Evolutionary conservation across 2,329 filamentous ascomycete species (phyloP), one percentile per base, ranked within the genome.

Genomic region (Lojkania enalia): DNA sequence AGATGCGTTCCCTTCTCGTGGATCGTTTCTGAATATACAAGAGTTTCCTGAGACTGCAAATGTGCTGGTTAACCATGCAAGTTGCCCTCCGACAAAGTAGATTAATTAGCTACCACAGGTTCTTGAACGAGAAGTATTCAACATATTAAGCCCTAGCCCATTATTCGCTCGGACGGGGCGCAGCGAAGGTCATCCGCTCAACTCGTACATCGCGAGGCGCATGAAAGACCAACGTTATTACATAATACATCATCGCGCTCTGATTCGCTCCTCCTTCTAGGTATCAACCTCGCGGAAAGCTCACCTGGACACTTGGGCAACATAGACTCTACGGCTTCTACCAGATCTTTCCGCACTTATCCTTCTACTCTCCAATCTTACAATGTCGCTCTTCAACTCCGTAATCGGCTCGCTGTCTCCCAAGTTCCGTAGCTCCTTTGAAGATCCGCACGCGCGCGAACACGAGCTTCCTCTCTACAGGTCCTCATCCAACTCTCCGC

Each of bases 301-400:
- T 57, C 57, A 60, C 52, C 50, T 57, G 45, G 43, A 60, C 54
- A 50, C 35, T 35, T 37, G 35, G 39, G 45, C 44, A 13, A 20
- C 35, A 27, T 20, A 20, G 32, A 46, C 32, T 30, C 38, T 40
- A 30, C 25, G 9, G 16, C 31, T 33, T 23, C 27, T 16, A 6
- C 13, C 33, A 46, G 39, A 42, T 45, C 38, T 21, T 15, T 20
- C 31, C 27, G 35, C 36, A 35, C 21, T 37, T 27, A 14, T 25
- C 39, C 31, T 27, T 15, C 12, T 40, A 13, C 23, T 32, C 20
- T 37, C 30, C 23, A 47, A 21, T 16, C 9, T 27, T 20, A 49
- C 15, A 19, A 67, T 67, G 64, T 67, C 66, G 12, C 47, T 69
- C 31, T 54, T 69, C 20, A 67, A 64, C 37, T 69, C 66, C 3